Conservation (phyloP, 2,329 filamentous ascomycete species). For the Parasarocladium wereldwijsianum region DNA sequence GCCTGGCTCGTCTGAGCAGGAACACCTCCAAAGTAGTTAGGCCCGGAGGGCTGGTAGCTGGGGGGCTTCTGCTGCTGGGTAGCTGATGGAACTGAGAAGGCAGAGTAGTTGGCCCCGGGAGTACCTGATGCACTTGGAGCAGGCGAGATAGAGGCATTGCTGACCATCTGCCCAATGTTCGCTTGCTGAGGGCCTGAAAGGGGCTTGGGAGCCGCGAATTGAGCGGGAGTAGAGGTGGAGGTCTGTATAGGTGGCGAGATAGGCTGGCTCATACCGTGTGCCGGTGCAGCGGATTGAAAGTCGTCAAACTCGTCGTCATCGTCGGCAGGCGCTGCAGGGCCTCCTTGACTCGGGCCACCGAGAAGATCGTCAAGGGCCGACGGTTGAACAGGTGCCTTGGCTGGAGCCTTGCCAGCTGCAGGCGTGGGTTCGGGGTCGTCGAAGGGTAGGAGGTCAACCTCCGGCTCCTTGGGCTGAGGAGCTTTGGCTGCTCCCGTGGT, state of each 20-base stretch:
- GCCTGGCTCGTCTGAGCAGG: slow-evolving; percentile 19
- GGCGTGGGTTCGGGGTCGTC: slow-evolving; percentile 53
- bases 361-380: slow-evolving; percentile 31
- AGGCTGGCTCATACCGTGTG: slow-evolving; percentile 21
- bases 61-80: slow-evolving; percentile 34
- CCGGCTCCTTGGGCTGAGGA: slow-evolving; percentile 73
- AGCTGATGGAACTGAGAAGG: slow-evolving; percentile 32
- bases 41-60: slow-evolving; percentile 61
- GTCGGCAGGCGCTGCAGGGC: slow-evolving; percentile 27
- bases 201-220: slow-evolving; percentile 72
- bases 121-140: slow-evolving; percentile 41
- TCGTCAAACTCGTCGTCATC: slow-evolving; percentile 95
- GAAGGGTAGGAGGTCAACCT: slow-evolving; percentile 85
- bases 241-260: slow-evolving; percentile 32
- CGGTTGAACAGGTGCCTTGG: slow-evolving; percentile 28
- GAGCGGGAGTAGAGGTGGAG: slow-evolving; percentile 39
- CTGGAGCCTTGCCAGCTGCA: slow-evolving; percentile 22
- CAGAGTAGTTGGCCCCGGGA: slow-evolving; percentile 48
- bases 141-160: slow-evolving; percentile 69
- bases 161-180: slow-evolving; percentile 66
- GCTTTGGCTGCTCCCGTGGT: slow-evolving; percentile 40
- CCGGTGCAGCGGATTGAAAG: slow-evolving; percentile 74
- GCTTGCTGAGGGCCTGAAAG: slow-evolving; percentile 70
- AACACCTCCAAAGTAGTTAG: slow-evolving; percentile 93
- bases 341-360: slow-evolving; percentile 10